Conservation (phyloP, 2,329 filamentous ascomycete genomes). For the Colletotrichum horii region DNA sequence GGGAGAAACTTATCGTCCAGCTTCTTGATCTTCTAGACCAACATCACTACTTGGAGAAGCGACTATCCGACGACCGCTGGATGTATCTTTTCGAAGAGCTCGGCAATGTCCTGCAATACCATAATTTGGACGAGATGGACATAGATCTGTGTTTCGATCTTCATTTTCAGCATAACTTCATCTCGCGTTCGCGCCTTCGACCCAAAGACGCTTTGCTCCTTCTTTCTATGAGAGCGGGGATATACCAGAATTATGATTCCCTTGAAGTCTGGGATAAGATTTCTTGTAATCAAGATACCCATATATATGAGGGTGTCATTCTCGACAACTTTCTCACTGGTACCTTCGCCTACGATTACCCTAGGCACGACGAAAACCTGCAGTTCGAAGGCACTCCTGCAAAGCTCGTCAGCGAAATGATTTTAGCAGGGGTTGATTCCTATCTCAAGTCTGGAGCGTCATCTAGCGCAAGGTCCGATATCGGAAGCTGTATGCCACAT, state of each 20-base stretch:
- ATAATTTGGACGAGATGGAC: neutral
- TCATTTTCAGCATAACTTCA: neutral
- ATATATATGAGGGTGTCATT: neutral
- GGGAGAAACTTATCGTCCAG: rapidly evolving
- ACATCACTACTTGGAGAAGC: neutral
- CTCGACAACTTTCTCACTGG: neutral
- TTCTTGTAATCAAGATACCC: neutral
- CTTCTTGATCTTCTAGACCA: neutral
- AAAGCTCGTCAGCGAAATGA: neutral
- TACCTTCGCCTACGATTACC: neutral
- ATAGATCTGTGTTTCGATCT: neutral
- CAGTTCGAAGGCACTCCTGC: neutral
- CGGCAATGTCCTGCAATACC: neutral
- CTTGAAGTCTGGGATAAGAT: neutral
- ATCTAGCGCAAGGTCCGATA: neutral
- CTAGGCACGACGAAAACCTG: neutral
- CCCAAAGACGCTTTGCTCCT: neutral
- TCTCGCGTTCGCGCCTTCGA: neutral
- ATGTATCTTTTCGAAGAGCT: neutral
- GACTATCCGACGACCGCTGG: neutral
- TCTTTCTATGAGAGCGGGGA: neutral
- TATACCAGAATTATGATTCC: neutral
- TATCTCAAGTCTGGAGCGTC: neutral
- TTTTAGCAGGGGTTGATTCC: neutral
- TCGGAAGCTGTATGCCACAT: neutral